Percentiles rank a stretch among this genome's conserved stretches.
Evolutionary conservation across 306 rosid genomes (phyloP).

Genomic region (Dalbergia oliveri): DNA sequence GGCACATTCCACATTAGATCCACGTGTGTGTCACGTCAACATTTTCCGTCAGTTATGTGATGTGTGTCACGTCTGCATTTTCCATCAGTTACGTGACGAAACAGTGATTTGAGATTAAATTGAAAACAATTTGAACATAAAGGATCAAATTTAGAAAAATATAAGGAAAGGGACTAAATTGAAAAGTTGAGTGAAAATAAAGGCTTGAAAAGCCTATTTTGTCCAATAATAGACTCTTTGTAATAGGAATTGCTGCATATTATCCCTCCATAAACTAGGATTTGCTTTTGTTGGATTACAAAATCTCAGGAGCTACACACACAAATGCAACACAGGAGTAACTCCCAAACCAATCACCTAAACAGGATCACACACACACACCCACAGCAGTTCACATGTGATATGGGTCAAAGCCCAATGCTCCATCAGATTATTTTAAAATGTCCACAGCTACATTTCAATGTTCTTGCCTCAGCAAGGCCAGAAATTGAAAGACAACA

Average conservation of each 20-base stretch:
- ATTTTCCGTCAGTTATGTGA: no score
- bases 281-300: neutral
- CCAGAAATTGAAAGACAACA: neutral
- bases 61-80: no score
- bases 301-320: neutral
- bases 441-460: conserved; percentile 1
- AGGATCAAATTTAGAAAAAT: no score
- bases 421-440: neutral
- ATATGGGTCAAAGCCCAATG: neutral
- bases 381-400: neutral
- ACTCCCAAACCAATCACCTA: neutral
- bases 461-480: neutral
- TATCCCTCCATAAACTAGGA: neutral
- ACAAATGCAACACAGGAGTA: neutral
- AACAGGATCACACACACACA: neutral
- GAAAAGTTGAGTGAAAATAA: no score
- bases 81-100: no score
- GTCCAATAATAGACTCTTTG: neutral
- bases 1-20: no score
- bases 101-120: no score
- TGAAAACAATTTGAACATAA: no score
- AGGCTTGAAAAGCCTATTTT: no score
- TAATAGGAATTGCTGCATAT: neutral
- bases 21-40: no score
- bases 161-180: no score